Conservation (phyloP, 2,329 filamentous ascomycete genomes). For the Scytalidium lignicola region DNA sequence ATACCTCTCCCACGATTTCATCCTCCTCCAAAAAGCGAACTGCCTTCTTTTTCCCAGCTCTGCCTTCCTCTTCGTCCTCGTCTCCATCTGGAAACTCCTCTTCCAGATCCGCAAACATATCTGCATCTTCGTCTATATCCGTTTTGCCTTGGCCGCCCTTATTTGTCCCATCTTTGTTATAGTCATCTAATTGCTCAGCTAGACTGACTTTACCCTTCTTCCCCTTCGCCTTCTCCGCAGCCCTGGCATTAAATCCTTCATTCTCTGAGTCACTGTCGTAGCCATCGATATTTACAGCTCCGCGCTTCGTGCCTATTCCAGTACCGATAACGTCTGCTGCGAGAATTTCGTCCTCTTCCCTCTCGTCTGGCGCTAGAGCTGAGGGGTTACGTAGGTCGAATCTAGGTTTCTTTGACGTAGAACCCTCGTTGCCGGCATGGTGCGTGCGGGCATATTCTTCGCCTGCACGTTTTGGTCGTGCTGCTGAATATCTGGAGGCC, state of each 20-base stretch:
- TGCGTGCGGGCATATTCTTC: slow-evolving; percentile 76
- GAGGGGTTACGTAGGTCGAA: slow-evolving; percentile 96
- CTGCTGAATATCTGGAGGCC: slow-evolving; percentile 52
- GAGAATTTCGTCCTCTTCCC: slow-evolving; percentile 70
- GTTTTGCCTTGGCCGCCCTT: slow-evolving; percentile 26
- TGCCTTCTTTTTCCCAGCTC: slow-evolving; percentile 54
- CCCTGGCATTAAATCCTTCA: slow-evolving; percentile 77
- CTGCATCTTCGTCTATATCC: slow-evolving; percentile 62
- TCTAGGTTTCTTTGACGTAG: slow-evolving; percentile 69
- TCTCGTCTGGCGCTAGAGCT: slow-evolving; percentile 76
- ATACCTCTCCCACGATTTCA: slow-evolving; percentile 75
- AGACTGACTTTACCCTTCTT: slow-evolving; percentile 41
- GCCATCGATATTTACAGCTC: slow-evolving; percentile 92
- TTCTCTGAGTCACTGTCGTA: slow-evolving; percentile 94
- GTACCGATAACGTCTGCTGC: slow-evolving; percentile 85
- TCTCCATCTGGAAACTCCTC: slow-evolving; percentile 52
- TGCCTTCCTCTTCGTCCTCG: slow-evolving; percentile 46
- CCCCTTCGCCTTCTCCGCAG: slow-evolving; percentile 49
- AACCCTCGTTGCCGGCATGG: slow-evolving; percentile 43
- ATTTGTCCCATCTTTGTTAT: slow-evolving; percentile 34
- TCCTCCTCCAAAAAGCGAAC: slow-evolving; percentile 54
- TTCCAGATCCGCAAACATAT: slow-evolving; percentile 78
- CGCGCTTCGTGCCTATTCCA: slow-evolving; percentile 73
- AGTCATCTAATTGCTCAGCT: slow-evolving; percentile 49
- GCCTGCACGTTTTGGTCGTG: slow-evolving; percentile 75